phyloP scores from a whole-genome alignment of 768 basidiomycete species.

The Polyporus arcularius region DNA sequence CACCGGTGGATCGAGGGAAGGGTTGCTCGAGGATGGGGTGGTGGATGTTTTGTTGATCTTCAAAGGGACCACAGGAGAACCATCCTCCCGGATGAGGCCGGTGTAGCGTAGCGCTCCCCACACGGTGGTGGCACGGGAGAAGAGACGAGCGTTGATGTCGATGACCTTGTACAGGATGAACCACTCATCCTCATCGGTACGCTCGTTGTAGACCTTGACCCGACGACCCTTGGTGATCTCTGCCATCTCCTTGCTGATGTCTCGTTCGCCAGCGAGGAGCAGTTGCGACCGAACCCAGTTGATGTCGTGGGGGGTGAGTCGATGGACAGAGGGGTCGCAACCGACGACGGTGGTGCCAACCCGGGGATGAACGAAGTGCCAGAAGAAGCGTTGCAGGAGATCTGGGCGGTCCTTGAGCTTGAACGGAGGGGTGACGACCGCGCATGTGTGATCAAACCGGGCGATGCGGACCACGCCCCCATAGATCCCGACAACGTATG shows the following conservation, averaged over 20 bases:
- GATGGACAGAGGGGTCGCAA: slow-evolving; percentile 11
- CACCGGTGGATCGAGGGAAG: not conserved
- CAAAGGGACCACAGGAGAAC: not conserved
- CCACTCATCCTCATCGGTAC: not conserved
- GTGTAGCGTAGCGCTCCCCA: not conserved
- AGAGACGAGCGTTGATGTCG: slow-evolving; percentile 11
- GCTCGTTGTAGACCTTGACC: slow-evolving; percentile 9
- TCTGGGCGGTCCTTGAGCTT: not conserved
- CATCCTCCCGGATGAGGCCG: too few species aligned
- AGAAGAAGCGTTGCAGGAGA: slow-evolving; percentile 12
- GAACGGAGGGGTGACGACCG: slow-evolving; percentile 10
- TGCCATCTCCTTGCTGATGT: too few species aligned
- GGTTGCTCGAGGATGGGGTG: slow-evolving; percentile 7
- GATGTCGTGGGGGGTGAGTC: not conserved
- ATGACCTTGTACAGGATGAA: slow-evolving; percentile 1
- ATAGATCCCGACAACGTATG: slow-evolving; percentile 10
- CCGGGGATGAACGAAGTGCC: slow-evolving; percentile 14
- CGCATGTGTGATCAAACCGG: slow-evolving; percentile 17
- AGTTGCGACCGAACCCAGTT: not conserved
- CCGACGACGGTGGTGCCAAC: slow-evolving; percentile 4
- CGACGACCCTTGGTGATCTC: slow-evolving; percentile 2
- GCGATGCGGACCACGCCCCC: slow-evolving; percentile 4
- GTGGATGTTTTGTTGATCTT: slow-evolving; percentile 11
- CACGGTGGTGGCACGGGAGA: slow-evolving; percentile 17
- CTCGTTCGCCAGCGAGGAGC: too few species aligned